Conservation (phyloP, 2,329 filamentous ascomycete species). For the Biscogniauxia sp. region DNA sequence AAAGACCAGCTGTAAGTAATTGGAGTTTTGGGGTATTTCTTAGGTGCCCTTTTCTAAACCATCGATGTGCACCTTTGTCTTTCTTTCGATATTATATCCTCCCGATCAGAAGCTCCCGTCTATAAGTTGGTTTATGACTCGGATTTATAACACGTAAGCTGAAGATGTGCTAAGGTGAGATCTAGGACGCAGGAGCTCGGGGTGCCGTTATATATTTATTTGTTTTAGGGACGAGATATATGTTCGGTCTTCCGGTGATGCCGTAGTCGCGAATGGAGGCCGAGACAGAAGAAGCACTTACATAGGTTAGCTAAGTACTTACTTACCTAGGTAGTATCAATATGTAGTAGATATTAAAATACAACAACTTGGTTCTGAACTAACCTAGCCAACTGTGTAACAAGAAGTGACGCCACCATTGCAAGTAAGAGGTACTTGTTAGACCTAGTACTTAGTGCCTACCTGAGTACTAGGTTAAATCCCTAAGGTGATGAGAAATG, state of each 20-base stretch:
- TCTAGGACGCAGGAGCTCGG: too few relatives aligned
- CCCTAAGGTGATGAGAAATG: too few relatives aligned
- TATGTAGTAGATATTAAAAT: too few relatives aligned
- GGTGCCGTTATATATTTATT: too few relatives aligned
- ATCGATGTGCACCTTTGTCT: background rate
- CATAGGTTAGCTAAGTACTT: too few relatives aligned
- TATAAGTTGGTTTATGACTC: background rate
- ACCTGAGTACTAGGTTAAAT: too few relatives aligned
- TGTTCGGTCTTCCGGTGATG: background rate
- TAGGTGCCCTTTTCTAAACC: background rate
- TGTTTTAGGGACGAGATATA: too few relatives aligned
- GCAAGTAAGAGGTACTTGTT: background rate
- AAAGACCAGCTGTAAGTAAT: background rate
- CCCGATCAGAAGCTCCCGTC: background rate
- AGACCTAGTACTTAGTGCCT: background rate
- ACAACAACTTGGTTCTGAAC: too few relatives aligned
- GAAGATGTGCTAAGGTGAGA: too few relatives aligned
- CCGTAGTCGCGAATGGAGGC: background rate
- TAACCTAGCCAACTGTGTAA: background rate
- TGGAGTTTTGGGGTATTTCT: background rate
- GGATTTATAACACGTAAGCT: background rate
- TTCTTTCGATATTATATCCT: background rate
- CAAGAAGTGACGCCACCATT: background rate
- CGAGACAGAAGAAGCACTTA: too few relatives aligned
- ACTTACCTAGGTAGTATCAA: too few relatives aligned